Base-by-base conservation (phyloP, 129 eudicot genomes). In the Flaveria sonorensis region DNA sequence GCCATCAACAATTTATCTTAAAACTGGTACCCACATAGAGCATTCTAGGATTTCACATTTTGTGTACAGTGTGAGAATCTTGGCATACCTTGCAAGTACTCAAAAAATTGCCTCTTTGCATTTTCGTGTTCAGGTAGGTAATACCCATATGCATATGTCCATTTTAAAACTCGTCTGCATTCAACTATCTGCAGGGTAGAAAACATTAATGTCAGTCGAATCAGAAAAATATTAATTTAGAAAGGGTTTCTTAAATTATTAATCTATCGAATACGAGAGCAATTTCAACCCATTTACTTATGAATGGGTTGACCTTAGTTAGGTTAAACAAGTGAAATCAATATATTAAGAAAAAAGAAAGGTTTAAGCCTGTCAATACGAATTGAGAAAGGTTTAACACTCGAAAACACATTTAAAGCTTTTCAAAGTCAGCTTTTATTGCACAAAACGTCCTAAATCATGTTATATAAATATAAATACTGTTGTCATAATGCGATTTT, bases 121-220 rank as follows among this genome's bases (percentile, higher is more conserved):
- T 51, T 62, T 62, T 91, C 92, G n/a, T 73, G 73, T 56, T 84
- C 89, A 14, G 88, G 87, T 52, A 93, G 61, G 78, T 91, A 93
- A 72, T 79, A 93, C 11, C 96, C 98, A 46, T 93, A 90, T 16
- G 93, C 97, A 77, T 89, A 93, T 4, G 92, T 87, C 98, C 98
- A 93, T 70, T 87, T 93, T 28, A 93, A 69, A 46, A 93, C 96
- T 10, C 97, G 83, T 79, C 98, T 84, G 79, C 98, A 93, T 77
- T 93, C 98, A 62, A 91, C 89, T 51, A 93, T 89, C 90, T 91
- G 90, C 67, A 77, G 72, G 66, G 69, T 23, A 55, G 36, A 40
- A 53, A 48, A n/a, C 42, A 19, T 59, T 26, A 20, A 76, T 55
- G 80, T 20, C 46, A 16, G 8, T 11, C 11, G n/a, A 26, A 59